phyloP scores from a whole-genome alignment of 2,329 filamentous ascomycete species.

The Colletotrichum musae region DNA sequence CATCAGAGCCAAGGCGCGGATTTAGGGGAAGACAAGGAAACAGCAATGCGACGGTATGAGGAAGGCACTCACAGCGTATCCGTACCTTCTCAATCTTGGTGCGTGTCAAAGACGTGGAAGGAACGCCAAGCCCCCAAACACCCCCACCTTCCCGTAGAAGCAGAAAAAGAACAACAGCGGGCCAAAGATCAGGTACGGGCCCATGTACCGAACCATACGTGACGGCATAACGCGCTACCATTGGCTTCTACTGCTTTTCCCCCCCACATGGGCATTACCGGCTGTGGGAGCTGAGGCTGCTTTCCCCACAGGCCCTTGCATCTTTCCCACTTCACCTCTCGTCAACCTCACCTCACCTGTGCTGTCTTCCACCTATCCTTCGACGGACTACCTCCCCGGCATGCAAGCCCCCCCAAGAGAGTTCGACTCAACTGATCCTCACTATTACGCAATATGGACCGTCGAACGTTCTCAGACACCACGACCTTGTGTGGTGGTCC shows the following conservation, averaged over 20 bases:
- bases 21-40: no score
- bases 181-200: conserved; percentile 10
- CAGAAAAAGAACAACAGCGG: conserved; percentile 21
- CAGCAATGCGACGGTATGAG: no score
- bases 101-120: conserved; percentile 3
- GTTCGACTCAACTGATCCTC: background rate
- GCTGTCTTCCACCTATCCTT: no score
- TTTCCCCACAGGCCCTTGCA: conserved; percentile 2
- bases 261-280: background rate
- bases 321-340: conserved; percentile 2
- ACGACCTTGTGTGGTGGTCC: no score
- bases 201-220: conserved; percentile 15
- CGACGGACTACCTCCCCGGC: background rate
- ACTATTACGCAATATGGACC: background rate
- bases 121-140: conserved; percentile 31
- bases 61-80: no score
- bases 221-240: background rate
- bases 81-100: conserved; percentile 7
- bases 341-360: background rate
- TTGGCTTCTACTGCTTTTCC: background rate
- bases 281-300: conserved; percentile 17
- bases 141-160: conserved; percentile 29
- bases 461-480: background rate
- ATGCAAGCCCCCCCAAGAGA: background rate
- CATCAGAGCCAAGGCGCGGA: no score